A percentile compares a stretch with the other conserved stretches of the same genome.
These are phyloP conservation scores for Thelonectria olida DNA, from an alignment of 2,329 filamentous ascomycete species.

Conservation along the genomic window DNA sequence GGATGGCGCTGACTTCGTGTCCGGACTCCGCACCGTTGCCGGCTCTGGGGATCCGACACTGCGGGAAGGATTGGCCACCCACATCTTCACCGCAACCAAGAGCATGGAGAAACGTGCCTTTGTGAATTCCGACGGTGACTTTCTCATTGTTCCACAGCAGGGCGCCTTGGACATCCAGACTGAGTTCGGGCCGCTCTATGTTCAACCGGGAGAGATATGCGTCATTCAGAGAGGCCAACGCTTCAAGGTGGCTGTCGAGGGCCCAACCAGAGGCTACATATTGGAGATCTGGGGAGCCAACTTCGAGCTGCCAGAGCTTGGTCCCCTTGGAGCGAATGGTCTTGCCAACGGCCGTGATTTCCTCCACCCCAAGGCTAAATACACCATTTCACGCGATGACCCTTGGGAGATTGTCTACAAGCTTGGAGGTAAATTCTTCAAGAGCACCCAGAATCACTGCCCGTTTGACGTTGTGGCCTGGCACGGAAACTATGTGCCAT, in stretches of 20 bases:
- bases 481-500: slow-evolving; percentile 73
- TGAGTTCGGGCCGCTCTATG: slow-evolving; percentile 70
- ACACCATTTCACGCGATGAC: slow-evolving; percentile 58
- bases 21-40: slow-evolving; percentile 57
- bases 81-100: slow-evolving; percentile 57
- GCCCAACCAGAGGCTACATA: slow-evolving; percentile 71
- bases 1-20: slow-evolving; percentile 38
- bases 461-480: slow-evolving; percentile 77
- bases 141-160: slow-evolving; percentile 71
- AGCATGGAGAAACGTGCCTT: slow-evolving; percentile 58
- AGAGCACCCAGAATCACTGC: slow-evolving; percentile 67
- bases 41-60: slow-evolving; percentile 60
- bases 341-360: slow-evolving; percentile 74
- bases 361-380: slow-evolving; percentile 66
- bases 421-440: slow-evolving; percentile 68
- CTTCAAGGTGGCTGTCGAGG: slow-evolving; percentile 50
- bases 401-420: slow-evolving; percentile 69
- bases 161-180: slow-evolving; percentile 75
- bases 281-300: slow-evolving; percentile 72
- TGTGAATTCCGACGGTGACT: slow-evolving; percentile 70
- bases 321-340: slow-evolving; percentile 72
- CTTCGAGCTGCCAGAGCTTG: slow-evolving; percentile 72
- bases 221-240: slow-evolving; percentile 72
- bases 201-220: slow-evolving; percentile 72
- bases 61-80: slow-evolving; percentile 58